Evolutionary conservation across 1,284 basidiomycete genomes (phyloP), one percentile per base, ranked within the genome.

Genomic region (Naganishia liquefaciens): DNA sequence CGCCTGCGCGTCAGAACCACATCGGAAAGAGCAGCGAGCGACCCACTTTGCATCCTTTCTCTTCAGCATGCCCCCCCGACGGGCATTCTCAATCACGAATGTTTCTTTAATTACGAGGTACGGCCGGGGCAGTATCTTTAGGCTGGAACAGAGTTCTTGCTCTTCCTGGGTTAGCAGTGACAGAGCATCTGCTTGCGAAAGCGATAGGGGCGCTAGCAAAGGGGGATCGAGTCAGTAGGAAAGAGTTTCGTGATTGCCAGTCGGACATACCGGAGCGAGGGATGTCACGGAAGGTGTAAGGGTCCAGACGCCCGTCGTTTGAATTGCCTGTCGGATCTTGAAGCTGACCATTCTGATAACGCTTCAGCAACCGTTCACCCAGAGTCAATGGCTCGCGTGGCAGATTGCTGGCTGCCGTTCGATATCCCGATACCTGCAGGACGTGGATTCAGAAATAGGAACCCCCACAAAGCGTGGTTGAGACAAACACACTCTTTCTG

Each of bases 61-160:
- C 55, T 89, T 87, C 30, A 95, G 82, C 76, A 89, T 88, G 15
- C 92, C 93, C 37, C 89, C 88, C 63, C 91, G 83, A n/a, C 91
- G 84, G 7, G 90, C 90, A 73, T 92, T 94, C 79, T 96, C 93
- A 40, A 91, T 85, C 27, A 96, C 87, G 50, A 95, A 85, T 9
- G 88, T 89, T 78, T 95, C 91, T 76, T 96, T 96, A 80, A 96
- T 90, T 65, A 88, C 85, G 52, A 96, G 85, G 77, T 94, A 97
- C 1, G 93, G 91, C 72, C 91, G 91, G 0, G 93, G 93, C 43
- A 95, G 82, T 66, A 96, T 92, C 5, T 91, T 88, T 19, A 96
- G 82, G 62, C 85, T 84, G 3, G 91, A 90, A 76, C 93, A 96
- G n/a, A 97, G 85, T 0, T 84, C 82, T 77, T 93, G 89, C 79